Conservation (phyloP, 148 eudicot species). For the Chenopodium suecicum region DNA sequence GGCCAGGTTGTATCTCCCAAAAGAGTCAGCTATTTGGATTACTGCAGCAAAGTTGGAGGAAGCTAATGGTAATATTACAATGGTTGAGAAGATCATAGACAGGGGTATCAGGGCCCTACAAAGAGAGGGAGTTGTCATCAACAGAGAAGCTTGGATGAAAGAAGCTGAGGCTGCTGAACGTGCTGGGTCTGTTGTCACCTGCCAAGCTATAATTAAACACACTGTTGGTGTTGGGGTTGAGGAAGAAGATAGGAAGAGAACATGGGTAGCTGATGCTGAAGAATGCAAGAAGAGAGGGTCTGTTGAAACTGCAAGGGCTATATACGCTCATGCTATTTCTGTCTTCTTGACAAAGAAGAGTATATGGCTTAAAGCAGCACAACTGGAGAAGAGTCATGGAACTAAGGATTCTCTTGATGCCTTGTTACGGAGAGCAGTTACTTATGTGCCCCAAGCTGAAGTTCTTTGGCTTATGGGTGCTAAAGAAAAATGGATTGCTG, state of each 20-base stretch:
- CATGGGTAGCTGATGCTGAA: conserved; percentile 99
- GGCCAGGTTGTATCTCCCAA: conserved; percentile 79
- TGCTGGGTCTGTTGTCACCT: conserved; percentile 83
- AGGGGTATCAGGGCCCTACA: conserved; percentile 88
- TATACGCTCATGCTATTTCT: conserved; percentile 79
- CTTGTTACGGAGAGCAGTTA: conserved; percentile 79
- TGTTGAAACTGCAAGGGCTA: conserved; percentile 90
- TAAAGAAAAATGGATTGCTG: conserved; percentile 98
- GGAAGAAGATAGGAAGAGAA: conserved; percentile 94
- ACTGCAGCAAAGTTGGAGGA: conserved; percentile 96
- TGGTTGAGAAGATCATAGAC: conserved; percentile 86
- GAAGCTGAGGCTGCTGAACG: conserved; percentile 94
- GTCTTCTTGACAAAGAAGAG: conserved; percentile 90
- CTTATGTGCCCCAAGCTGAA: conserved; percentile 86
- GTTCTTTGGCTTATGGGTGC: conserved; percentile 97
- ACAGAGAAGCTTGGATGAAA: conserved; percentile 93
- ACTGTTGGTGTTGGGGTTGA: conserved; percentile 88
- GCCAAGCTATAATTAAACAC: conserved; percentile 75
- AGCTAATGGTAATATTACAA: conserved; percentile 72
- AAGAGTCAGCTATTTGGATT: conserved; percentile 95
- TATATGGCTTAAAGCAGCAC: conserved; percentile 93
- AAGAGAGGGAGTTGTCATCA: conserved; percentile 77
- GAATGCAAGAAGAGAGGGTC: conserved; percentile 98
- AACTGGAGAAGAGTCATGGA: conserved; percentile 87
- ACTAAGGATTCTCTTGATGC: conserved; percentile 86